These are phyloP conservation scores for Aspergillus caelatus DNA, from an alignment of 2,329 filamentous ascomycete species.

Conservation along the genomic window DNA sequence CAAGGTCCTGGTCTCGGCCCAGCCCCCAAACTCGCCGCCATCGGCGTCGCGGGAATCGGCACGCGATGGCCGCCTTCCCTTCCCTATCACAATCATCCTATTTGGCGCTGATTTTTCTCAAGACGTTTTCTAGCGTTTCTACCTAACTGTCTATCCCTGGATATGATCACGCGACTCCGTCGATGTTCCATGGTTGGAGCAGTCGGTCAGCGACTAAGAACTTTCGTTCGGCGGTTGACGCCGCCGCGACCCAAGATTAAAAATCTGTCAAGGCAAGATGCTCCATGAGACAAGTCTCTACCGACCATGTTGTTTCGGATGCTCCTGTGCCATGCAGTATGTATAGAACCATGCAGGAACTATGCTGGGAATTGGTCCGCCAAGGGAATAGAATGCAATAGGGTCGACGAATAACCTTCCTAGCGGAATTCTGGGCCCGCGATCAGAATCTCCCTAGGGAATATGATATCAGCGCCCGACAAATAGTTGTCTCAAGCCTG, in stretches of 20 bases:
- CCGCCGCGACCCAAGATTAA: slow-evolving; percentile 1
- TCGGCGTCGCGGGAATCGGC: slow-evolving; percentile 28
- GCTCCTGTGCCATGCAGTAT: background rate
- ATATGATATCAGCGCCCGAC: background rate
- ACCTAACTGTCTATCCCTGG: background rate
- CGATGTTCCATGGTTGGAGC: slow-evolving; percentile 11
- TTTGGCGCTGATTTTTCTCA: background rate
- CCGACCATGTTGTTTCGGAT: background rate
- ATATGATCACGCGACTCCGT: background rate
- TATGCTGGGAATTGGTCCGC: slow-evolving; percentile 5
- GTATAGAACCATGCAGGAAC: slow-evolving; percentile 1
- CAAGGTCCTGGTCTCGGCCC: slow-evolving; percentile 16
- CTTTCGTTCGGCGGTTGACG: background rate
- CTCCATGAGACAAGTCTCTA: slow-evolving; percentile 6
- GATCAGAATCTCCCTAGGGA: background rate
- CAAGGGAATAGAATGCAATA: slow-evolving; percentile 9
- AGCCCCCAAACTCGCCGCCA: slow-evolving; percentile 8
- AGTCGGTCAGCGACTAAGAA: slow-evolving; percentile 2
- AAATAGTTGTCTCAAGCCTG: background rate
- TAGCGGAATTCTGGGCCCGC: background rate
- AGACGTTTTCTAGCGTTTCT: background rate
- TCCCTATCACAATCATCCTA: background rate
- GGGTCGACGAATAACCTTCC: background rate
- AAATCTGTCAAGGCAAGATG: background rate
- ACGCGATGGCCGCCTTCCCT: slow-evolving; percentile 13